These are phyloP conservation scores for Cenchrus americanus DNA, from an alignment of 176 grass and related monocot species.

Conservation along the genomic window DNA sequence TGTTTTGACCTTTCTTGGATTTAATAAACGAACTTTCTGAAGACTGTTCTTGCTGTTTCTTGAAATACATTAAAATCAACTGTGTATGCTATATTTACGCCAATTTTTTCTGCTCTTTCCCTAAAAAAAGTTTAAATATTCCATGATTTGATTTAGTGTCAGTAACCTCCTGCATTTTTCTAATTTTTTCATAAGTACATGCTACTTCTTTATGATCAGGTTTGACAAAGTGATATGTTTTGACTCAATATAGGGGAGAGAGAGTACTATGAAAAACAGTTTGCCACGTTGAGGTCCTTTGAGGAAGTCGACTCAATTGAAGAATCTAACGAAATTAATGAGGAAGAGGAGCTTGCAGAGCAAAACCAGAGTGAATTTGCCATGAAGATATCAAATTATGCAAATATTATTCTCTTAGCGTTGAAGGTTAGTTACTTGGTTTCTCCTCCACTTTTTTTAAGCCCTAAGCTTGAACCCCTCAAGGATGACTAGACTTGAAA, in stretches of 20 bases:
- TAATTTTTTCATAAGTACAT: background rate
- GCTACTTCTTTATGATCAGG: slow-evolving; percentile 19
- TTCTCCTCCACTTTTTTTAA: slow-evolving; percentile 1
- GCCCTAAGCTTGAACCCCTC: background rate
- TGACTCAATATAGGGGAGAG: slow-evolving; percentile 59
- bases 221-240: background rate
- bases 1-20: background rate
- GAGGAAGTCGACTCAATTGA: slow-evolving; percentile 75
- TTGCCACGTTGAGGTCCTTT: slow-evolving; percentile 78
- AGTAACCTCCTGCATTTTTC: background rate
- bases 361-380: slow-evolving; percentile 87
- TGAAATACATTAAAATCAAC: background rate
- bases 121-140: background rate
- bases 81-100: background rate
- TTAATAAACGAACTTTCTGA: background rate
- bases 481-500: slow-evolving; percentile 18
- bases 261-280: slow-evolving; percentile 89
- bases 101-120: background rate
- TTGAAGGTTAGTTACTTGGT: slow-evolving; percentile 62
- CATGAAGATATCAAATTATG: slow-evolving; percentile 92
- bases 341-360: slow-evolving; percentile 63
- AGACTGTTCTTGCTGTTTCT: slow-evolving; percentile 16
- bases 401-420: slow-evolving; percentile 80
- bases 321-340: slow-evolving; percentile 57
- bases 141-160: background rate